Evolutionary conservation across 306 rosid species (phyloP).

Genomic region (Vigna mungo): DNA sequence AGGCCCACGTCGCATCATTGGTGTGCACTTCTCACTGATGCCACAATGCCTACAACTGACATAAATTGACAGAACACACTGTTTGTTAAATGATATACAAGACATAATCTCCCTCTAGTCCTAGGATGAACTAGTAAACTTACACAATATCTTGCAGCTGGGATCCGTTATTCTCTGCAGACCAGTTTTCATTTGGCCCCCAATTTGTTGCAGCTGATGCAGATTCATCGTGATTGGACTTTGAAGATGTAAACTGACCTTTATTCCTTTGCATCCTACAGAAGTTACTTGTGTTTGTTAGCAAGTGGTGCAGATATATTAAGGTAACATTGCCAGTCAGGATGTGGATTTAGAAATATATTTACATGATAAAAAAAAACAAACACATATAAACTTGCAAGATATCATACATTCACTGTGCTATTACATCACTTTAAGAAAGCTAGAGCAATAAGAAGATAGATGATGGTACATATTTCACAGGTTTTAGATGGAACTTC

Average conservation of each 20-base stretch:
- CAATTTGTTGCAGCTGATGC: conserved; percentile 59
- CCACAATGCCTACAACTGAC: conserved; percentile 83
- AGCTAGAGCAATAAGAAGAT: conserved; percentile 27
- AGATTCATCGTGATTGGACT: conserved; percentile 70
- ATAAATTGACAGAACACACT: conserved; percentile 36
- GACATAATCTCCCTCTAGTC: conserved; percentile 19
- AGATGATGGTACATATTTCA: neutral
- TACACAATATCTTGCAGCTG: conserved; percentile 73
- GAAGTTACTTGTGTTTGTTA: conserved; percentile 30
- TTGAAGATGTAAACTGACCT: conserved; percentile 80
- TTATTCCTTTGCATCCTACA: conserved; percentile 82
- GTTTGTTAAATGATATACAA: conserved; percentile 20
- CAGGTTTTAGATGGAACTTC: conserved; percentile 3
- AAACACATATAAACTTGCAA: neutral
- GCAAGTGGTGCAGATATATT: conserved; percentile 33
- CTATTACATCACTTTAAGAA: conserved; percentile 25
- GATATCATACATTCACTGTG: conserved; percentile 5
- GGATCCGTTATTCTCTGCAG: conserved; percentile 61
- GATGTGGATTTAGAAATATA: conserved; percentile 28
- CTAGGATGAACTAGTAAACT: conserved; percentile 50
- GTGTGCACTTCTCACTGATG: conserved; percentile 71
- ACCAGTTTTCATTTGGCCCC: conserved; percentile 61
- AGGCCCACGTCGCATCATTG: conserved; percentile 90
- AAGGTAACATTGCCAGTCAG: conserved; percentile 25
- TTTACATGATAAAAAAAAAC: neutral